Percentiles rank a stretch among this genome's conserved stretches.
Evolutionary conservation across 192 early-diverging fungal species (phyloP).

Genomic region (Cladochytrium replicatum): DNA sequence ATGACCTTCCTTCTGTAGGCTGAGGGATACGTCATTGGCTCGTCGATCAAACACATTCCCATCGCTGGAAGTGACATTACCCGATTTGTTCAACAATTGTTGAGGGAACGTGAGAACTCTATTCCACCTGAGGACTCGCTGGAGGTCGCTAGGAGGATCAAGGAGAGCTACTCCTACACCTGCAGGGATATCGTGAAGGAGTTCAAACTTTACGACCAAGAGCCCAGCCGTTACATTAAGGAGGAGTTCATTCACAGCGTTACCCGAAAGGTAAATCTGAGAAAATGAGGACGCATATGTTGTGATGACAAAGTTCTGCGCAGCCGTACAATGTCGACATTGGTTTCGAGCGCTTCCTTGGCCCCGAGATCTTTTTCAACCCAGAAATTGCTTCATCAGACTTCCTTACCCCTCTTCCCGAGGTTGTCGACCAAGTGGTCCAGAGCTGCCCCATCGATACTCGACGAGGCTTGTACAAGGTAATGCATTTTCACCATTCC

Average conservation of each 20-base stretch:
- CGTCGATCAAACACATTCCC: slow-evolving; percentile 96
- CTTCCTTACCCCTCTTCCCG: slow-evolving; percentile 90
- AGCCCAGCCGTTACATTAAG: slow-evolving; percentile 83
- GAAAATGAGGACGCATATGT: too few species aligned
- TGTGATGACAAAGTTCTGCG: too few species aligned
- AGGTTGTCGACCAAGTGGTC: slow-evolving; percentile 92
- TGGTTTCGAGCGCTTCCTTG: slow-evolving; percentile 96
- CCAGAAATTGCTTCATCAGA: slow-evolving; percentile 95
- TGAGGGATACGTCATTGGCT: slow-evolving; percentile 96
- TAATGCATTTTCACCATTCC: too few species aligned
- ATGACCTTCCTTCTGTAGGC: too few species aligned
- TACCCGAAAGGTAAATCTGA: slow-evolving; percentile 61
- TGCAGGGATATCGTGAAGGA: slow-evolving; percentile 96
- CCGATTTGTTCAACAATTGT: slow-evolving; percentile 92
- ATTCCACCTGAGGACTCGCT: slow-evolving; percentile 97
- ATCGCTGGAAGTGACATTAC: slow-evolving; percentile 98
- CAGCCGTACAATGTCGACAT: slow-evolving; percentile 90
- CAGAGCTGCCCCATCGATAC: slow-evolving; percentile 98
- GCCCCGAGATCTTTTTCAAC: slow-evolving; percentile 99
- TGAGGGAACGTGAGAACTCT: slow-evolving; percentile 90
- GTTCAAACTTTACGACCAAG: slow-evolving; percentile 86
- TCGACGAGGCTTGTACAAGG: slow-evolving; percentile 91
- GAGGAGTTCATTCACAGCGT: slow-evolving; percentile 76
- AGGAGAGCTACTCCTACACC: slow-evolving; percentile 96
- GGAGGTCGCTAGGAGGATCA: slow-evolving; percentile 89